phyloP scores from a whole-genome alignment of 768 basidiomycete species.

The Mycena galericulata region DNA sequence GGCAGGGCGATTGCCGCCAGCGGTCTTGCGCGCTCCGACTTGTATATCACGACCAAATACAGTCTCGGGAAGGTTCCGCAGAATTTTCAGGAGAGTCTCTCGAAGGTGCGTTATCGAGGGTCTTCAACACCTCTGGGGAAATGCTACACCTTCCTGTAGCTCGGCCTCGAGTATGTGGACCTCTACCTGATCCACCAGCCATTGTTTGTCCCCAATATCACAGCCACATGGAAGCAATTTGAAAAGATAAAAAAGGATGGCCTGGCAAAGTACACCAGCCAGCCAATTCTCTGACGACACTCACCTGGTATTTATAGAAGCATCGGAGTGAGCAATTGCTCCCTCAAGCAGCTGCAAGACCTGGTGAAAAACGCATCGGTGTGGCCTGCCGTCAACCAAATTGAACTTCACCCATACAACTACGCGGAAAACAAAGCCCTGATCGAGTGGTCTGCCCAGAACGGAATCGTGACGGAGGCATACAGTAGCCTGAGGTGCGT shows the following conservation, averaged over 20 bases:
- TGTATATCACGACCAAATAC: constrained; percentile 56
- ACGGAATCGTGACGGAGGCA: constrained; percentile 61
- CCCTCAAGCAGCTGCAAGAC: constrained; percentile 50
- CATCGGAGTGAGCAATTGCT: constrained; percentile 70
- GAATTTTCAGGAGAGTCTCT: constrained; percentile 49
- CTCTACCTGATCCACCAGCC: constrained; percentile 65
- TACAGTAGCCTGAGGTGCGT: constrained; percentile 60
- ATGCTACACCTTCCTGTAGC: constrained; percentile 42
- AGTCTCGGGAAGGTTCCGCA: constrained; percentile 41
- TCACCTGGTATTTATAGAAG: constrained; percentile 44
- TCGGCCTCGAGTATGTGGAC: constrained; percentile 59
- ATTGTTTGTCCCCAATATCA: constrained; percentile 37
- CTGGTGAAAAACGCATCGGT: constrained; percentile 54
- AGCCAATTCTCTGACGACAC: not conserved
- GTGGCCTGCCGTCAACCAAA: constrained; percentile 52
- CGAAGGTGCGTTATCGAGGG: constrained; percentile 43
- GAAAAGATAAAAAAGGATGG: constrained; percentile 52
- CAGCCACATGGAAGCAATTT: constrained; percentile 54
- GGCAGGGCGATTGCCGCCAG: no score
- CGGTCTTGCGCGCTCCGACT: constrained; percentile 44
- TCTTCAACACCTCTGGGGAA: no score
- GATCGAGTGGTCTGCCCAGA: constrained; percentile 54
- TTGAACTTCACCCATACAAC: constrained; percentile 65
- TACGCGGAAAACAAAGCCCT: constrained; percentile 53
- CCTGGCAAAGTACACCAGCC: constrained; percentile 8